phyloP scores from a whole-genome alignment of 257 asterid species.

The Solanum chaucha region DNA sequence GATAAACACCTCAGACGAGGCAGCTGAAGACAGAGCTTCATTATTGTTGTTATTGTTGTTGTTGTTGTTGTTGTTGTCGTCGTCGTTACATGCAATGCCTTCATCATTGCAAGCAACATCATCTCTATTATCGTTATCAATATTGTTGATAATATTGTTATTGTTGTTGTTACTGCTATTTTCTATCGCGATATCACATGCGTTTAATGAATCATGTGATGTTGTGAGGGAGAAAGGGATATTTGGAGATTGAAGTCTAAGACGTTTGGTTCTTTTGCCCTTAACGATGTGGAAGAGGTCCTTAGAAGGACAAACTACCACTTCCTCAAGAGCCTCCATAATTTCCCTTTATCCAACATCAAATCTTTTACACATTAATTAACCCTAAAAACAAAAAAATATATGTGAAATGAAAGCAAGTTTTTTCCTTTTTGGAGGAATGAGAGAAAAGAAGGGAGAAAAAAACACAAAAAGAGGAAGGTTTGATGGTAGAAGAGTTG shows the following conservation, averaged over 20 bases:
- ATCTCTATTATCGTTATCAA: neutral
- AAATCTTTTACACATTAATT: neutral
- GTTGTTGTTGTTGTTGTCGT: neutral
- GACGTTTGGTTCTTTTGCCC: slow-evolving; percentile 33
- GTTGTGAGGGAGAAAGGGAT: slow-evolving; percentile 21
- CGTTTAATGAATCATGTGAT: slow-evolving; percentile 10
- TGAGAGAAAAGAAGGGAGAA: slow-evolving; percentile 8
- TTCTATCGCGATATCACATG: neutral
- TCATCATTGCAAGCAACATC: neutral
- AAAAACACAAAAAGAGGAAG: neutral
- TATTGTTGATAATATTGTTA: neutral
- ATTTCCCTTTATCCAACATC: slow-evolving; percentile 11
- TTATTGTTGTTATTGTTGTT: slow-evolving; percentile 20
- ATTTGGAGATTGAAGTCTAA: slow-evolving; percentile 18
- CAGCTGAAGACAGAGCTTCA: slow-evolving; percentile 8
- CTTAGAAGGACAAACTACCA: slow-evolving; percentile 15
- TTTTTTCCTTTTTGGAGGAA: neutral
- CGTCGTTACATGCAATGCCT: neutral
- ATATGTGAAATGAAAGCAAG: neutral
- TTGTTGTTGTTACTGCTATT: neutral
- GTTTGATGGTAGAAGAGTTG: neutral
- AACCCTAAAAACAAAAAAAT: neutral
- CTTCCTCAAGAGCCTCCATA: slow-evolving; percentile 25
- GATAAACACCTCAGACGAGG: slow-evolving; percentile 4
- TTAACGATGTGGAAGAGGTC: slow-evolving; percentile 20